Percentiles rank a stretch among this genome's conserved stretches.
Conservation (phyloP, 768 basidiomycete genomes). For the Cystobasidium tubakii region DNA sequence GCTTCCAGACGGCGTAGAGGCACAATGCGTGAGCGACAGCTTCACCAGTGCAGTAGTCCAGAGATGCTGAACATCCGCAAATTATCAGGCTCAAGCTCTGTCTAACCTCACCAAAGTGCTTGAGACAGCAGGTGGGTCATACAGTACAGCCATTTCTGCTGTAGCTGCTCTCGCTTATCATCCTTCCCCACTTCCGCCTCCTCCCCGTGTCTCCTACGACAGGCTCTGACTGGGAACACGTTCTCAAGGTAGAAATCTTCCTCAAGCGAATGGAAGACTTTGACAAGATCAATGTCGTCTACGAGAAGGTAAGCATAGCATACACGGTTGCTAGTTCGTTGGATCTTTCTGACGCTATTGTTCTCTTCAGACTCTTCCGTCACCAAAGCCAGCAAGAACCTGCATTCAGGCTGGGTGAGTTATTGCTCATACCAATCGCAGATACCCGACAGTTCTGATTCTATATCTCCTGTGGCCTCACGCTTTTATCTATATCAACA, state of each 20-base stretch:
- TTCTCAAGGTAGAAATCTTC: constrained; percentile 26
- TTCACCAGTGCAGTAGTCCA: background rate
- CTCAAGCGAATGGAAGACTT: constrained; percentile 31
- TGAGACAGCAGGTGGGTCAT: constrained; percentile 13
- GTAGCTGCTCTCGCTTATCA: background rate
- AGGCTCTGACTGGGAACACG: constrained; percentile 21
- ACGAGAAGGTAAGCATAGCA: background rate
- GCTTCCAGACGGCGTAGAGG: constrained; percentile 31
- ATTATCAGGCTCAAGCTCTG: constrained; percentile 17
- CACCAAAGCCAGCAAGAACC: constrained; percentile 16
- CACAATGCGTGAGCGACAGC: constrained; percentile 1
- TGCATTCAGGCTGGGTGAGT: constrained; percentile 32
- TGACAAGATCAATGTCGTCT: constrained; percentile 31
- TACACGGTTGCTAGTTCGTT: background rate
- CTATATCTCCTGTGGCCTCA: too few relatives aligned
- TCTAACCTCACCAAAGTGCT: constrained; percentile 21
- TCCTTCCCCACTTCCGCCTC: background rate
- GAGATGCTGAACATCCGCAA: background rate
- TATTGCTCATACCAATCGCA: background rate
- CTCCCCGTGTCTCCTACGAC: background rate
- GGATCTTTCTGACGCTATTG: background rate
- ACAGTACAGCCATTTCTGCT: background rate
- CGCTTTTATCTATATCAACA: background rate
- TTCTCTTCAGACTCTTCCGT: constrained; percentile 20
- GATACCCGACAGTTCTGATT: background rate